Evolutionary conservation across 2,329 filamentous ascomycete species (phyloP), one percentile per base, ranked within the genome.

Genomic region (Leptodontidium sp.): DNA sequence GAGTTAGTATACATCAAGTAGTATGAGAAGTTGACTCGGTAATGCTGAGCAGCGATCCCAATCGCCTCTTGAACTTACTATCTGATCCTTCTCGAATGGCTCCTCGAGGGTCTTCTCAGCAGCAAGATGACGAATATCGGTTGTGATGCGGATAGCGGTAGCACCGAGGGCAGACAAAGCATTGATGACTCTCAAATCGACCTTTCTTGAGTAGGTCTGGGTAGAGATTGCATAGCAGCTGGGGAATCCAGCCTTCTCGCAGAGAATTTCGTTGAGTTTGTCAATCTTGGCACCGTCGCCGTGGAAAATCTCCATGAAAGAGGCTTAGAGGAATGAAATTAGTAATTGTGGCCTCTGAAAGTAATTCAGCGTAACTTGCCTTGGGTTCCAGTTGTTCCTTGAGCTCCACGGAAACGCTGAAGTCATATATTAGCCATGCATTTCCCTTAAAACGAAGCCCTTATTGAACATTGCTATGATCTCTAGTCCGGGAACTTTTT

Each of bases 61-160:
- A 32, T 32, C 29, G 17, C 4, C 24, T 59, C 55, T 55, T 24
- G 26, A 38, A 32, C 50, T 35, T 35, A 91, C 92, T 73, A 94
- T 93, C 81, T 97, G 93, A 73, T 89, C 87, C 75, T 88, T 89
- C 82, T 94, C 92, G 75, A 93, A 93, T 0, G 92, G 93, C 83
- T 94, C 92, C 78, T 97, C 94, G 68, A 96, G 84, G 80, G 97
- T 93, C 84, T 97, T 97, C 81, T 89, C 86, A 76, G 86, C 84
- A 6, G 91, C 90, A 59, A 95, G 83, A 77, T 93, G 90, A 61
- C 92, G 86, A 73, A 96, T 91, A 75, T 95, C 92, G 58, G 86
- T 85, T 61, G 88, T 87, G 70, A 97, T 94, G 69, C 90, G 88
- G 77, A 93, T 87, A 61, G 89, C 92, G 0, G 93, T 93, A n/a